Evolutionary conservation across 2,329 filamentous ascomycete genomes (phyloP).

Genomic region (Teratosphaeria nubilosa): DNA sequence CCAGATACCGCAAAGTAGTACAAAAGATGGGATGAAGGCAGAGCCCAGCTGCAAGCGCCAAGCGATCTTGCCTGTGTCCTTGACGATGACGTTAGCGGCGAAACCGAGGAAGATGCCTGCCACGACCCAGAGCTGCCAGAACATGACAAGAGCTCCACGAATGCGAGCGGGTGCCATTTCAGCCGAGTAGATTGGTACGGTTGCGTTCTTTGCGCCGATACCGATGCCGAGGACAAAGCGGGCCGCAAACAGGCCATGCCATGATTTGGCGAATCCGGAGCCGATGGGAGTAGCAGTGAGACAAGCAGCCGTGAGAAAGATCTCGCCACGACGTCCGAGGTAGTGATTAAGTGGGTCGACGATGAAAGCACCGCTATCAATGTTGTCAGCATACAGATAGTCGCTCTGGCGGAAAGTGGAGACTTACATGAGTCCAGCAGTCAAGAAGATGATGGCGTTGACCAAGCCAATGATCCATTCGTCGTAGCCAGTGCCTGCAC

Average conservation of each 20-base stretch:
- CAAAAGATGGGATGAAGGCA: conserved; percentile 41
- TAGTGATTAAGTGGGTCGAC: conserved; percentile 49
- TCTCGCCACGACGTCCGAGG: conserved; percentile 52
- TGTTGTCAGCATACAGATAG: background rate
- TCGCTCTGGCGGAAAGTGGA: too few relatives aligned
- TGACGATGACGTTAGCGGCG: conserved; percentile 55
- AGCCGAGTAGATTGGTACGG: conserved; percentile 66
- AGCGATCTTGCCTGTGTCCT: conserved; percentile 46
- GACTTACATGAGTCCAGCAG: conserved; percentile 29
- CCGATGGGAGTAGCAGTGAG: conserved; percentile 29
- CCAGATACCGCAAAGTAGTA: conserved; percentile 24
- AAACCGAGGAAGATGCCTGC: conserved; percentile 53
- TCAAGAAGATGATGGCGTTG: conserved; percentile 37
- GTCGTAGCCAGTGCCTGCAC: background rate
- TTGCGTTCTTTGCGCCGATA: conserved; percentile 36
- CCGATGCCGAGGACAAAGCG: conserved; percentile 59
- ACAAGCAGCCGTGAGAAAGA: conserved; percentile 38
- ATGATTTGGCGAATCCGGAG: conserved; percentile 33
- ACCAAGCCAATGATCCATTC: conserved; percentile 27
- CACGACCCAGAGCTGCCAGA: conserved; percentile 59
- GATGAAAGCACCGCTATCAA: conserved; percentile 34
- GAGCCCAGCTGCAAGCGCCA: conserved; percentile 62
- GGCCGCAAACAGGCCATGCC: conserved; percentile 40
- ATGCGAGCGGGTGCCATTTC: conserved; percentile 38
- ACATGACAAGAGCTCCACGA: conserved; percentile 42